Conservation (phyloP, 2,329 filamentous ascomycete genomes). For the Pseudogymnoascus sp. region DNA sequence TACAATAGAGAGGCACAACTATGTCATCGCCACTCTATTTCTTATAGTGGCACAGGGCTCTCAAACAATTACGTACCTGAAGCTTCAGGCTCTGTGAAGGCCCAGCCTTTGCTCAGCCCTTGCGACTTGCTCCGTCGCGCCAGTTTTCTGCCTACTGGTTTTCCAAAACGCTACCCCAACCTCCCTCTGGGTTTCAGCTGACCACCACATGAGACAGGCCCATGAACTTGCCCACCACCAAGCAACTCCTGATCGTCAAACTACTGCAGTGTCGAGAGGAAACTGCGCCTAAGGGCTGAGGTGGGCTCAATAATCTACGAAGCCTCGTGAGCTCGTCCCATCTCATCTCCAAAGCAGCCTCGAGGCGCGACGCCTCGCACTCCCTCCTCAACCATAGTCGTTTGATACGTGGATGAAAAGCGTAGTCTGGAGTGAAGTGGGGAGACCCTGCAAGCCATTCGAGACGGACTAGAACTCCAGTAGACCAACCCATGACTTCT, state of each 20-base stretch:
- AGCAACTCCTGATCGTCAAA: neutral
- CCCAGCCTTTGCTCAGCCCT: neutral
- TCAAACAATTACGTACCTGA: slow-evolving; percentile 2
- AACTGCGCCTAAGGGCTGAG: neutral
- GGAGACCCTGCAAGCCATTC: neutral
- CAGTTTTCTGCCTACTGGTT: neutral
- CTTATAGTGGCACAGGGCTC: neutral
- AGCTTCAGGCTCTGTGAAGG: neutral
- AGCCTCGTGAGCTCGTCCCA: neutral
- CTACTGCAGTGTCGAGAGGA: neutral
- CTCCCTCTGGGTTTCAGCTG: neutral
- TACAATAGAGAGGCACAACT: neutral
- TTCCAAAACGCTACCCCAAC: neutral
- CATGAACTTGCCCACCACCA: neutral
- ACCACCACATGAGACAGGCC: neutral
- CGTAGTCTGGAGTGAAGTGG: neutral
- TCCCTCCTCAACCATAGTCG: neutral
- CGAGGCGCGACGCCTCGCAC: neutral
- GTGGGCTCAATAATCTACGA: neutral
- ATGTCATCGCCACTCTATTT: slow-evolving; percentile 6
- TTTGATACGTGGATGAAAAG: slow-evolving; percentile 5
- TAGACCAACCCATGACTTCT: slow-evolving; percentile 1
- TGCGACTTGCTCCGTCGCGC: neutral
- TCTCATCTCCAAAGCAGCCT: slow-evolving; percentile 4
- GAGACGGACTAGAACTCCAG: slow-evolving; percentile 4